Evolutionary conservation across 1,284 basidiomycete genomes (phyloP), one percentile per base, ranked within the genome.

Genomic region (Moesziomyces aphidis): DNA sequence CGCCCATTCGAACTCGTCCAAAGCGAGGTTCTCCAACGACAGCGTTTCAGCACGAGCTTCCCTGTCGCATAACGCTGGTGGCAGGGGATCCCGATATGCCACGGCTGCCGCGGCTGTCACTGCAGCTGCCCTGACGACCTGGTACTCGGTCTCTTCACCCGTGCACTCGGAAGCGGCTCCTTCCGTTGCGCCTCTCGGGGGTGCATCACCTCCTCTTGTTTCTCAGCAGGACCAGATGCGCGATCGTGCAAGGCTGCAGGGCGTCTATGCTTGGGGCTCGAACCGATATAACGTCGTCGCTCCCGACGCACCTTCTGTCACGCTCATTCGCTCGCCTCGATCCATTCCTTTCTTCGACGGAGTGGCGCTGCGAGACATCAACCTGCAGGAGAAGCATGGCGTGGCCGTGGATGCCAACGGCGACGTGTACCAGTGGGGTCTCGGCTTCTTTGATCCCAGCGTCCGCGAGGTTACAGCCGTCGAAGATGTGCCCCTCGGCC

Each of bases 321-420:
- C 71, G 2, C 65, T 77, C 6, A 67, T 83, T 45, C 67, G 70
- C 23, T 70, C 69, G 13, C 81, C 81, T 4, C 46, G 76, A 5
- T 72, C 73, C 9, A 78, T 83, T 15, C 79, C 81, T 22, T 78
- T 67, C 55, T 81, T 83, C 36, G 81, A 81, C 45, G 82, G 82
- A 13, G 67, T 83, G 5, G 76, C 81, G 11, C 57, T 83, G 39
- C 79, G 83, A 24, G 80, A 83, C 51, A 64, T 84, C 49, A 73
- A 69, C 49, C 62, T 84, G 11, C 60, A 69, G 24, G 80, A 82
- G 49, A 78, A 76, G 55, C 80, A 83, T 53, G 83, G 77, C 43
- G 82, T 79, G 4, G 82, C 82, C 0, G 80, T 83, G 9, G 83
- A 84, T 55, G 80, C 90, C 3, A 88, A 89, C 46, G 95, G 95